These are phyloP conservation scores for Bassia scoparia DNA, from an alignment of 148 eudicot genomes.

Conservation along the genomic window DNA sequence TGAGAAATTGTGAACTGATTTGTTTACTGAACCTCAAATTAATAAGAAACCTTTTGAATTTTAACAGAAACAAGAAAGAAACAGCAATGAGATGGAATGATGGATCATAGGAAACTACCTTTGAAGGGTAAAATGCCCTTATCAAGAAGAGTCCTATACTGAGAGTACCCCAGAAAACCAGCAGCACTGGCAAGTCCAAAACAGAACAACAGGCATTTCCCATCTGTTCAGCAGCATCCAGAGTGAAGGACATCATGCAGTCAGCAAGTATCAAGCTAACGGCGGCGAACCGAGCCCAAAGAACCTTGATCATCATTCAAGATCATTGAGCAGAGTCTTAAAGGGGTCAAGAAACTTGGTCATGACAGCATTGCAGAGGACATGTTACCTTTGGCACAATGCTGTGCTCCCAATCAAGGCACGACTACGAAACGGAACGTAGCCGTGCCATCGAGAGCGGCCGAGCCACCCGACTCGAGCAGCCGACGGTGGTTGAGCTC, in stretches of 20 bases:
- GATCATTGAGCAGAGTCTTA: slow-evolving; percentile 22
- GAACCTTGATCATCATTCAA: neutral
- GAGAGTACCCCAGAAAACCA: slow-evolving; percentile 32
- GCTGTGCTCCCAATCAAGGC: slow-evolving; percentile 38
- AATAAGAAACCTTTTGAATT: no score
- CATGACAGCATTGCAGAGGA: slow-evolving; percentile 16
- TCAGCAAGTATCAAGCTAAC: slow-evolving; percentile 34
- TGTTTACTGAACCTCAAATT: no score
- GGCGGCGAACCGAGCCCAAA: slow-evolving; percentile 14
- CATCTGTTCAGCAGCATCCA: slow-evolving; percentile 13
- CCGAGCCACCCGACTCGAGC: slow-evolving; percentile 30
- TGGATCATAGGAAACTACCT: slow-evolving; percentile 26
- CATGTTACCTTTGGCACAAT: slow-evolving; percentile 34
- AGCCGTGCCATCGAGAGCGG: slow-evolving; percentile 19
- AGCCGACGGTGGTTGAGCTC: slow-evolving; percentile 38
- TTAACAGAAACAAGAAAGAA: no score
- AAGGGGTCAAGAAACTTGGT: slow-evolving; percentile 23
- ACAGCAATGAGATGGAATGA: no score
- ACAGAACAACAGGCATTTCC: slow-evolving; percentile 28
- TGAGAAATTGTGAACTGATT: no score
- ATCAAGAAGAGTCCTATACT: slow-evolving; percentile 17
- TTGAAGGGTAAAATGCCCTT: slow-evolving; percentile 33
- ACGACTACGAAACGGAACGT: slow-evolving; percentile 37
- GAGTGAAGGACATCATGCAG: slow-evolving; percentile 33
- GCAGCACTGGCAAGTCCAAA: slow-evolving; percentile 43